These are phyloP conservation scores for Clonostachys chloroleuca DNA, from an alignment of 2,329 filamentous ascomycete species.

Conservation along the genomic window DNA sequence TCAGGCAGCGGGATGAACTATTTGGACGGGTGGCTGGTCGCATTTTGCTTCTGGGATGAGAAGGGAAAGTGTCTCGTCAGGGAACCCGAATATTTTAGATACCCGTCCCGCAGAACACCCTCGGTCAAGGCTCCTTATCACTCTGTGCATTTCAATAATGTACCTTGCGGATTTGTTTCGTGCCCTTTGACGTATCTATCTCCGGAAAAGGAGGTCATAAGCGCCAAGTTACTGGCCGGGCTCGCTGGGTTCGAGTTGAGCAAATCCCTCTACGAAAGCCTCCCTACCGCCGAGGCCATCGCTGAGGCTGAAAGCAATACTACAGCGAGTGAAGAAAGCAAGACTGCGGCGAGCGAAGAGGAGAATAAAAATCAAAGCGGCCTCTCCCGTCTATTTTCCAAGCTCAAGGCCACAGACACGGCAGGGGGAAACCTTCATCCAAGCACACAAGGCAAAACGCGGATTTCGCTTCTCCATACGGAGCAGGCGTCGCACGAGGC, in stretches of 20 bases:
- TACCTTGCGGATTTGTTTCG: not conserved
- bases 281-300: not conserved
- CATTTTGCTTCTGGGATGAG: not conserved
- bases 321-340: not conserved
- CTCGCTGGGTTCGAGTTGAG: too few relatives aligned
- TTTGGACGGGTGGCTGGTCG: not conserved
- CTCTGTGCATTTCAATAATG: too few relatives aligned
- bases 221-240: too few relatives aligned
- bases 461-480: too few relatives aligned
- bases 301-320: not conserved
- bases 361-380: too few relatives aligned
- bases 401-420: too few relatives aligned
- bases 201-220: too few relatives aligned
- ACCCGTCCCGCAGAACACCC: not conserved
- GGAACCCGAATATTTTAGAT: not conserved
- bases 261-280: too few relatives aligned
- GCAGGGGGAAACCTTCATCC: too few relatives aligned
- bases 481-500: not conserved
- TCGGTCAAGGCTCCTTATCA: too few relatives aligned
- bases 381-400: too few relatives aligned
- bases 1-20: not conserved
- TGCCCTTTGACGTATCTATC: not conserved
- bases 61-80: not conserved
- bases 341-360: not conserved
- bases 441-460: too few relatives aligned